Evolutionary conservation across 1,284 basidiomycete species (phyloP).

Genomic region (Taiwanofungus camphoratus): DNA sequence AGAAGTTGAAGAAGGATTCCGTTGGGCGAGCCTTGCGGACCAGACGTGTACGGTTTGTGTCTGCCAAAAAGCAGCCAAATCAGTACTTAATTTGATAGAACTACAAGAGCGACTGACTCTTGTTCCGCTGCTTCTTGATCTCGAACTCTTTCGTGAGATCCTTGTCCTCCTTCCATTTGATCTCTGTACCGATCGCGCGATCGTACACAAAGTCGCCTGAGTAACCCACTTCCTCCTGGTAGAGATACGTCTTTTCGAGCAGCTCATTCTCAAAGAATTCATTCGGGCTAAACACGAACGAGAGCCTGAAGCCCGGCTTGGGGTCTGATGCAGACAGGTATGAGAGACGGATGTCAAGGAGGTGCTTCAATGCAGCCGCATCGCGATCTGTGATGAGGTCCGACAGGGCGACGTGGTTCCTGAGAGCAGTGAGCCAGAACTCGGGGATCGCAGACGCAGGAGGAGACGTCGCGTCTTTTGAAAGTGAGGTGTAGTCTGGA

Average conservation of each 20-base stretch:
- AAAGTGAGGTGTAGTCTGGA: slow-evolving; percentile 53
- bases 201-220: slow-evolving; percentile 95
- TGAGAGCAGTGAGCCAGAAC: slow-evolving; percentile 96
- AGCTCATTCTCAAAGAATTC: slow-evolving; percentile 84
- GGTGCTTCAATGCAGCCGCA: slow-evolving; percentile 66
- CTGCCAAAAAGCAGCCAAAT: slow-evolving; percentile 34
- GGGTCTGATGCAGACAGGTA: slow-evolving; percentile 61
- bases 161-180: slow-evolving; percentile 98
- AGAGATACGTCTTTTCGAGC: slow-evolving; percentile 93
- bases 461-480: slow-evolving; percentile 36
- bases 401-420: slow-evolving; percentile 84
- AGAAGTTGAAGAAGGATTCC: slow-evolving; percentile 98
- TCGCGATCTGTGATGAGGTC: slow-evolving; percentile 94
- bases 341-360: slow-evolving; percentile 63
- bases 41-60: slow-evolving; percentile 89
- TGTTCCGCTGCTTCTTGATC: slow-evolving; percentile 99
- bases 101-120: slow-evolving; percentile 55
- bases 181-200: slow-evolving; percentile 83
- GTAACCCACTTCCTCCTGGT: slow-evolving; percentile 92
- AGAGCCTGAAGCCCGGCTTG: slow-evolving; percentile 88
- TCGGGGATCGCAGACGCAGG: slow-evolving; percentile 75
- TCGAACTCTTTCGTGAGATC: slow-evolving; percentile 96
- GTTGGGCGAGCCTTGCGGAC: slow-evolving; percentile 85
- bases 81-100: background rate
- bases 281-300: slow-evolving; percentile 80